phyloP scores from a whole-genome alignment of 2,329 filamentous ascomycete genomes.

The Pseudogymnoascus pannorum region DNA sequence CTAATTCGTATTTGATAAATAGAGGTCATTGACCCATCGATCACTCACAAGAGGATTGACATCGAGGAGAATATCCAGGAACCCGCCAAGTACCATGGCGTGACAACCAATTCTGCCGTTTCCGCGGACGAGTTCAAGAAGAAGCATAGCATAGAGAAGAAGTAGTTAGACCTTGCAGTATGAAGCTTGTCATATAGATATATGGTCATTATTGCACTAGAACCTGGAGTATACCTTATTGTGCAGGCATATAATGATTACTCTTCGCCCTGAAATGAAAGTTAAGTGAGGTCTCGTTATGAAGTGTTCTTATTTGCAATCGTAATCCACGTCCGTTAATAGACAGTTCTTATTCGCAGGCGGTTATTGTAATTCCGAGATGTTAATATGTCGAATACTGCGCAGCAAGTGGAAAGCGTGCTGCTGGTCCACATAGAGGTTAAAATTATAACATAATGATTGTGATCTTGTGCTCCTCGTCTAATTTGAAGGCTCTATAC shows the following conservation, averaged over 20 bases:
- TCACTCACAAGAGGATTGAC: conserved; percentile 3
- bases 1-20: conserved; percentile 6
- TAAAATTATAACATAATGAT: not conserved
- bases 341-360: not conserved
- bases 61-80: not conserved
- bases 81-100: not conserved
- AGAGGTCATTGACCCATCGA: not conserved
- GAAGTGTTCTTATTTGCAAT: not conserved
- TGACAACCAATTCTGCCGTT: not conserved
- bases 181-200: not conserved
- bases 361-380: not conserved
- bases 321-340: not conserved
- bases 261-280: no score
- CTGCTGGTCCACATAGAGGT: not conserved
- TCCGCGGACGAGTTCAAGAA: not conserved
- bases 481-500: not conserved
- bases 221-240: no score
- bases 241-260: not conserved
- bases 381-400: not conserved
- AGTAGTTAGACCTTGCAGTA: not conserved
- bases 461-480: not conserved
- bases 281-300: not conserved
- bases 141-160: not conserved
- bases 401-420: not conserved
- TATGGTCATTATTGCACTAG: no score